Evolutionary conservation across 2,329 filamentous ascomycete species (phyloP).

Genomic region (Cercospora janseana): DNA sequence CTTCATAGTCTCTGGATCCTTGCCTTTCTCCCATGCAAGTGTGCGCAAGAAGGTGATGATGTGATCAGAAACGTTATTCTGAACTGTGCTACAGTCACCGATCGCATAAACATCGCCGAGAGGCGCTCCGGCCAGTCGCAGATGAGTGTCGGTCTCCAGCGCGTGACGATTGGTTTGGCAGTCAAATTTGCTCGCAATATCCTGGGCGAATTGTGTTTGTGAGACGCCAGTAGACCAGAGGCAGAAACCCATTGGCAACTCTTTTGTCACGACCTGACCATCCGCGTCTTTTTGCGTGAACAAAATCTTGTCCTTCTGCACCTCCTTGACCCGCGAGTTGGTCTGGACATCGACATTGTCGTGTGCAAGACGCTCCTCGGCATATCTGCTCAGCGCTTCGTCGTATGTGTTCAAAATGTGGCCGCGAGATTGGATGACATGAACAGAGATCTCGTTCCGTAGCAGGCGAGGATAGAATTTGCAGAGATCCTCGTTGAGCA

Average conservation of each 20-base stretch:
- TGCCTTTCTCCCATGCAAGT: slow-evolving; percentile 86
- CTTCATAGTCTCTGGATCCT: slow-evolving; percentile 82
- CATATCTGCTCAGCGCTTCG: slow-evolving; percentile 86
- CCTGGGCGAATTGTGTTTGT: slow-evolving; percentile 77
- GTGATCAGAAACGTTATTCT: slow-evolving; percentile 94
- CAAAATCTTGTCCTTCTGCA: slow-evolving; percentile 76
- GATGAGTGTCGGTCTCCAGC: slow-evolving; percentile 89
- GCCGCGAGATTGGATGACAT: slow-evolving; percentile 88
- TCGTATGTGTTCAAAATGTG: slow-evolving; percentile 99
- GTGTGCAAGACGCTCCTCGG: slow-evolving; percentile 84
- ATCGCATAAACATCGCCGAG: slow-evolving; percentile 95
- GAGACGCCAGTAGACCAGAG: slow-evolving; percentile 95
- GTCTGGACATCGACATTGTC: slow-evolving; percentile 90
- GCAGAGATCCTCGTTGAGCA: slow-evolving; percentile 90
- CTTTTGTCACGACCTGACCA: slow-evolving; percentile 77
- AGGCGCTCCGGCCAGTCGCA: slow-evolving; percentile 83
- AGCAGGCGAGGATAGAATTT: slow-evolving; percentile 81
- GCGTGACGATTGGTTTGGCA: slow-evolving; percentile 85
- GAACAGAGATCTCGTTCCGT: slow-evolving; percentile 96
- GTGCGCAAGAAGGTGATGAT: slow-evolving; percentile 86
- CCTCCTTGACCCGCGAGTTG: slow-evolving; percentile 89
- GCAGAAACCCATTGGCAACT: slow-evolving; percentile 93
- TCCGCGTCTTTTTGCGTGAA: slow-evolving; percentile 79
- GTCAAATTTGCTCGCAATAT: slow-evolving; percentile 71
- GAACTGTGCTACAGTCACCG: slow-evolving; percentile 92